A percentile compares a stretch with the other conserved stretches of the same genome.
These are phyloP conservation scores for Lodderomyces elongisporus DNA, from an alignment of 1,139 yeast genomes.

Conservation along the genomic window DNA sequence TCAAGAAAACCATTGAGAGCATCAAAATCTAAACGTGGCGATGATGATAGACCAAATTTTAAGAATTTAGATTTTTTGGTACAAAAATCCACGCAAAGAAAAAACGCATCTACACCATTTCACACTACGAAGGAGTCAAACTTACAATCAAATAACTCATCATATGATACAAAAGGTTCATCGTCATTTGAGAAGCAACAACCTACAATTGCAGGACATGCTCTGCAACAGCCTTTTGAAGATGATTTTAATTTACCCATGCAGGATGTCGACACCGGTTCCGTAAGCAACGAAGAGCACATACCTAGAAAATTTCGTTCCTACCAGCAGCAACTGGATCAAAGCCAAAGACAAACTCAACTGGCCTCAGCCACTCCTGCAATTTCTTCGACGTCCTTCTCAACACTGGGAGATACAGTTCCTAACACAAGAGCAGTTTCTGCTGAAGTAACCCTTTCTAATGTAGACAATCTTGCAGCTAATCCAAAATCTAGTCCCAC, in stretches of 20 bases:
- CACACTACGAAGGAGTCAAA: not conserved
- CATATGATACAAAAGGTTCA: not conserved
- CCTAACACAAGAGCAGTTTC: conserved; percentile 3
- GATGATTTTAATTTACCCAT: conserved; percentile 1
- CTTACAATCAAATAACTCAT: too few species aligned
- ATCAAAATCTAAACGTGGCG: conserved; percentile 1
- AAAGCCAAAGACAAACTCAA: conserved; percentile 1
- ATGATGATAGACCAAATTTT: conserved; percentile 27
- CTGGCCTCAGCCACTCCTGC: conserved; percentile 4
- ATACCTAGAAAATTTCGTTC: conserved; percentile 4
- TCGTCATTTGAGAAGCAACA: not conserved
- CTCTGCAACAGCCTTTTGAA: not conserved
- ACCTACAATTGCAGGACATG: not conserved
- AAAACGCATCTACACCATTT: not conserved
- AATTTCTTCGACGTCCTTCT: not conserved
- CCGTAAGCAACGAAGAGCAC: not conserved
- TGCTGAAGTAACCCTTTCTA: conserved; percentile 1
- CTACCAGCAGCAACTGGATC: conserved; percentile 1
- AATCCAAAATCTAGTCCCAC: too few species aligned
- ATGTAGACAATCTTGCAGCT: too few species aligned
- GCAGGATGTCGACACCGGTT: not conserved
- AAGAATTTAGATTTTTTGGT: conserved; percentile 29
- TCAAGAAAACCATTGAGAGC: conserved; percentile 1
- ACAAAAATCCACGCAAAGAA: conserved; percentile 5
- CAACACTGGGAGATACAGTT: not conserved